Evolutionary conservation across 768 basidiomycete species (phyloP).

Genomic region (Phylloporus arenicola): DNA sequence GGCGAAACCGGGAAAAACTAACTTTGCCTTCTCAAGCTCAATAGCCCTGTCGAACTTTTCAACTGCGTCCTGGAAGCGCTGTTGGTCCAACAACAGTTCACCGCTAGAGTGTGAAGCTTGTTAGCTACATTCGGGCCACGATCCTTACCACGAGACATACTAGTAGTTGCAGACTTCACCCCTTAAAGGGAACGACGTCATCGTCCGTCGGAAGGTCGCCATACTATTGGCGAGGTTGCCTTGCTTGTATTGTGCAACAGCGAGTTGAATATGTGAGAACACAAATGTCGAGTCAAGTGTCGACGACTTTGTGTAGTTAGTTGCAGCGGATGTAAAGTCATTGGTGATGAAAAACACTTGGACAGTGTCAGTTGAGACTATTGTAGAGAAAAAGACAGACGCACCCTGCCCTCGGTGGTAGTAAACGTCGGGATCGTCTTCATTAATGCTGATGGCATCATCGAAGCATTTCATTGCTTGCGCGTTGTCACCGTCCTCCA

Average conservation of each 20-base stretch:
- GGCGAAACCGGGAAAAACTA: conserved; percentile 11
- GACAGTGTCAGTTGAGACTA: not conserved
- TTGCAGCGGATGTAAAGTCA: conserved; percentile 78
- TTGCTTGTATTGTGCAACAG: conserved; percentile 94
- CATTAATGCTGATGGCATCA: conserved; percentile 74
- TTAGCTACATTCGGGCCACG: not conserved
- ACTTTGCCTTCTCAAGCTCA: conserved; percentile 80
- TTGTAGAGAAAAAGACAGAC: not conserved
- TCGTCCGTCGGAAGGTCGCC: conserved; percentile 83
- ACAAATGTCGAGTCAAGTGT: conserved; percentile 83
- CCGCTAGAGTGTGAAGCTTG: conserved; percentile 48
- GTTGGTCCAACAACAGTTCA: conserved; percentile 89
- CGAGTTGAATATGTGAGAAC: conserved; percentile 95
- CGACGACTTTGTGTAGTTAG: conserved; percentile 89
- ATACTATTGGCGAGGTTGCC: conserved; percentile 74
- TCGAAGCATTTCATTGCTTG: conserved; percentile 91
- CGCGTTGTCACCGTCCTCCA: conserved; percentile 84
- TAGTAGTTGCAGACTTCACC: conserved; percentile 95
- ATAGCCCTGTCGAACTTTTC: conserved; percentile 91
- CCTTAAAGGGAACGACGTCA: conserved; percentile 77
- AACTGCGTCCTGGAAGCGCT: conserved; percentile 79
- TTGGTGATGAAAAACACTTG: conserved; percentile 92
- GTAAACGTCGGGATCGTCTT: conserved; percentile 90
- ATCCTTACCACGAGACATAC: conserved; percentile 39
- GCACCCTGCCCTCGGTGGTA: conserved; percentile 96